Percentiles rank a stretch among this genome's conserved stretches.
Conservation (phyloP, 2,329 filamentous ascomycete genomes). For the Scedosporium boydii region DNA sequence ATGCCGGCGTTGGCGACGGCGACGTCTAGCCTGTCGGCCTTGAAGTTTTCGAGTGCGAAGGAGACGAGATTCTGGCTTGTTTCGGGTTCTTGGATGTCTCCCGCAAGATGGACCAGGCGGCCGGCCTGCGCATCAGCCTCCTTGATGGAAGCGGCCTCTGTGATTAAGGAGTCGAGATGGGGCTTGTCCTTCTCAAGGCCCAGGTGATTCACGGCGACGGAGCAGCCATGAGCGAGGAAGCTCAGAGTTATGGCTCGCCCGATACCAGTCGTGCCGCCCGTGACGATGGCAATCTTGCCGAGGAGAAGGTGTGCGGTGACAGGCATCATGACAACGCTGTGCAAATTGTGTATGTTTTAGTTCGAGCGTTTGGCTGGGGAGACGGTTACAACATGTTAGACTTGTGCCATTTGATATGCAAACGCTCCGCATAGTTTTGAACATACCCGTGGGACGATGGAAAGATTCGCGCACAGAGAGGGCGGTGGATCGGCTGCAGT, state of each 20-base stretch:
- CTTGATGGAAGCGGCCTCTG: slow-evolving; percentile 38
- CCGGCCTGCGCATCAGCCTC: slow-evolving; percentile 35
- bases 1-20: slow-evolving; percentile 86
- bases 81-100: slow-evolving; percentile 67
- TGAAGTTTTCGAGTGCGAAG: slow-evolving; percentile 52
- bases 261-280: slow-evolving; percentile 78
- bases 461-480: too few relatives aligned
- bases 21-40: slow-evolving; percentile 52
- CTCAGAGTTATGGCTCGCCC: slow-evolving; percentile 75
- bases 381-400: too few relatives aligned
- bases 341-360: too few relatives aligned
- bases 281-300: slow-evolving; percentile 76
- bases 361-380: too few relatives aligned
- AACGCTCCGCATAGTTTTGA: too few relatives aligned
- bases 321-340: too few relatives aligned
- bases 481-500: too few relatives aligned
- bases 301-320: slow-evolving; percentile 52
- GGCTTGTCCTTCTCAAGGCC: slow-evolving; percentile 42
- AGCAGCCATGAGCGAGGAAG: slow-evolving; percentile 68
- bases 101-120: slow-evolving; percentile 56
- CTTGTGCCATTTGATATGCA: too few relatives aligned
- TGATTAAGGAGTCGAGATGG: slow-evolving; percentile 46
- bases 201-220: slow-evolving; percentile 73
- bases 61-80: slow-evolving; percentile 61
- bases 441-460: too few relatives aligned